Percentiles rank a stretch among this genome's conserved stretches.
phyloP scores from a whole-genome alignment of 2,329 filamentous ascomycete genomes.

The Fusarium sp. region DNA sequence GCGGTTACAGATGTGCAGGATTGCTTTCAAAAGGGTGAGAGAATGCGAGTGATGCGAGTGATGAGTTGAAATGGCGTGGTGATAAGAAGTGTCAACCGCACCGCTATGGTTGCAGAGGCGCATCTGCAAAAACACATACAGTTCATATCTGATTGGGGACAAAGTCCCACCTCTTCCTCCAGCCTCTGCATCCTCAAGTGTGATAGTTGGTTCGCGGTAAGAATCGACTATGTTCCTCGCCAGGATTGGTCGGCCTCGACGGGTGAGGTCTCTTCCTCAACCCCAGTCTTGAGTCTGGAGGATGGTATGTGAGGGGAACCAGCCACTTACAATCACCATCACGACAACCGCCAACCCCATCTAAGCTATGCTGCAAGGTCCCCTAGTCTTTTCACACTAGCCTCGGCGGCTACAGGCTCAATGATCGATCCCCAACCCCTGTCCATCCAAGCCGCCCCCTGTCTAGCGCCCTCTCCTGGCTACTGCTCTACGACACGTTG shows the following conservation, averaged over 20 bases:
- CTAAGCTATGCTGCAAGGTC: constrained; percentile 17
- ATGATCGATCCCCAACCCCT: constrained; percentile 2
- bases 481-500: neutral
- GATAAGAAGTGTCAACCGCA: constrained; percentile 9
- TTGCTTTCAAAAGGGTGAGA: neutral
- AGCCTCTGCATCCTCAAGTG: constrained; percentile 14
- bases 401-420: constrained; percentile 36
- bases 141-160: neutral
- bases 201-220: neutral
- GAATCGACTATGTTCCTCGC: neutral
- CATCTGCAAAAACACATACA: neutral
- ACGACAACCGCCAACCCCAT: constrained; percentile 20
- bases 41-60: constrained; percentile 27
- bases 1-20: constrained; percentile 16
- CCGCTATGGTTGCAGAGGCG: neutral
- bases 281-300: neutral
- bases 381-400: constrained; percentile 31
- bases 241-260: constrained; percentile 1
- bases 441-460: neutral
- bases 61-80: constrained; percentile 35
- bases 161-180: constrained; percentile 8
- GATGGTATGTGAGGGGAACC: constrained; percentile 7
- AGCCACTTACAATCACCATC: constrained; percentile 27
- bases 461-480: neutral
- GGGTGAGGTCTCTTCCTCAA: constrained; percentile 17